Evolutionary conservation across 371 early-diverging fungal species (phyloP).

Genomic region (Fennellomyces sp.): DNA sequence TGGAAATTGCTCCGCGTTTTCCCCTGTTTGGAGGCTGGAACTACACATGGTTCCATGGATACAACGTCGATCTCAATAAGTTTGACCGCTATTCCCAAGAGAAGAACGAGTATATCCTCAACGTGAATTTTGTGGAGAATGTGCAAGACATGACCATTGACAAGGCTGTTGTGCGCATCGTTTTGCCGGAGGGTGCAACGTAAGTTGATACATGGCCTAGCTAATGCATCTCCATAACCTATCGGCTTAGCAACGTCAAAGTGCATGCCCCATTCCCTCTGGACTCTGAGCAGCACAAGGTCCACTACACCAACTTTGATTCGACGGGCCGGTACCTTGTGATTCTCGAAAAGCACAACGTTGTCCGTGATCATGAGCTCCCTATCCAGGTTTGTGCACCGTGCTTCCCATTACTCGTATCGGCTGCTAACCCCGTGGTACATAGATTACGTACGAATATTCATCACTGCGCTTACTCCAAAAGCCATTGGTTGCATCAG

Average conservation of each 20-base stretch:
- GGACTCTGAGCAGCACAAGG: slow-evolving; percentile 38
- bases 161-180: slow-evolving; percentile 68
- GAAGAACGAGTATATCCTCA: slow-evolving; percentile 58
- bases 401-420: too few relatives aligned
- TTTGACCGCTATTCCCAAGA: slow-evolving; percentile 58
- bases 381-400: slow-evolving; percentile 40
- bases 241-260: slow-evolving; percentile 50
- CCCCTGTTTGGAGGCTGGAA: slow-evolving; percentile 97
- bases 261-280: slow-evolving; percentile 59
- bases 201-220: slow-evolving; percentile 42
- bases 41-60: slow-evolving; percentile 93
- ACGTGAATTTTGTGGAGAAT: slow-evolving; percentile 71
- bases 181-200: slow-evolving; percentile 93
- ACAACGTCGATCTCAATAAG: slow-evolving; percentile 67
- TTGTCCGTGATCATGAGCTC: slow-evolving; percentile 62
- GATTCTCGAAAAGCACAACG: slow-evolving; percentile 63
- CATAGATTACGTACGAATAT: slow-evolving; percentile 54
- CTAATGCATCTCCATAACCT: not conserved
- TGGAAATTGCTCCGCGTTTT: slow-evolving; percentile 86
- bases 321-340: slow-evolving; percentile 72
- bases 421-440: not conserved
- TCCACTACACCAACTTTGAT: slow-evolving; percentile 74
- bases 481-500: slow-evolving; percentile 49
- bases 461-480: slow-evolving; percentile 34
- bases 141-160: slow-evolving; percentile 67